Base-by-base conservation (phyloP, 148 eudicot species). In the Agrostemma githago region DNA sequence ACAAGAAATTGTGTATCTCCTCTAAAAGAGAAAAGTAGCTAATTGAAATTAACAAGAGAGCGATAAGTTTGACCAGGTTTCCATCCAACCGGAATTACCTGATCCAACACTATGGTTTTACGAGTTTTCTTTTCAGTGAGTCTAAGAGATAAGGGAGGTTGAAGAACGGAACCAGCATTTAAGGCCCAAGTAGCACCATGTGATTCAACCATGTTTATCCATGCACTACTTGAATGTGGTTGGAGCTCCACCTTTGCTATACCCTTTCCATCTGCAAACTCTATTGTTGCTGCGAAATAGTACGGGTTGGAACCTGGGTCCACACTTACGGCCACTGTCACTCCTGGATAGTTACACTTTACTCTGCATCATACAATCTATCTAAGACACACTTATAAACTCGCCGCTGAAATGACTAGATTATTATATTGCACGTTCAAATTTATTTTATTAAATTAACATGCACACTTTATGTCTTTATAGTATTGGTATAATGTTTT, bases 111-210 rank as follows among this genome's bases (percentile, higher is more conserved):
- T 0, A 92, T 5, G 2, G 79, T 76, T 11, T 78, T 61, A 3
- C 83, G 83, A 3, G 87, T 76, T 3, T 56, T 70, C 0, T 78
- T 54, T 12, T 71, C 76, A 2, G 85, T 86, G 5, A 92, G 61
- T 68, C 81, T 68, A 16, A 89, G 46, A 2, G 93, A 89, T 65
- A 87, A 83, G 0, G 98, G 96, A 3, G 85, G 79, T 5, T 78
- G 61, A 14, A 84, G 77, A 5, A 21, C 64, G 8, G 65, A 3
- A 0, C 83, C 82, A 1, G 82, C n/a, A 42, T 88, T 79, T 0
- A 77, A 21, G 43, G 83, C 84, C 93, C 91, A 92, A 5, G 80
- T 76, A 8, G 88, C 90, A 6, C 98, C 98, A 71, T 77, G 87
- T 1, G 84, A 79, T 37, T 79, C 74, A 5, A 72, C 66, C 93